Evolutionary conservation across 2,329 filamentous ascomycete genomes (phyloP), one percentile per base, ranked within the genome.

Genomic region (Sarocladium oryzae): DNA sequence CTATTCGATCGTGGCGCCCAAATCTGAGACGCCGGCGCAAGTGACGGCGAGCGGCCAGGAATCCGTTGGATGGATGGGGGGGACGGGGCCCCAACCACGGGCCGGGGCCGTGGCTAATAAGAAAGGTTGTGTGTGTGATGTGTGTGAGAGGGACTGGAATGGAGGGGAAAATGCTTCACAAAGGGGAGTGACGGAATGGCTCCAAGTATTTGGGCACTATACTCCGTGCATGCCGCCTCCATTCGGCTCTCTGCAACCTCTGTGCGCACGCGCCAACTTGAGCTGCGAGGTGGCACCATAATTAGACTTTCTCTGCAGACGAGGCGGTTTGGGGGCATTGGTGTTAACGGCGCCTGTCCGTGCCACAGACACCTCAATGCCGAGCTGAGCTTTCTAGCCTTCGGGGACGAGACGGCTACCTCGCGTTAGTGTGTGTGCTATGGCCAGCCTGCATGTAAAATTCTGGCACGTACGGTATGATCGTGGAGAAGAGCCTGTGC

Each of bases 1-100:
- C n/a, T 43, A 32, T 23, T 20, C 43, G 43, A 48, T 48, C 43
- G 43, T 48, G 43, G 28, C 28, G 43, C 21, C n/a, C n/a, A 33
- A 32, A 13, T 20, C 28, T 48, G 43, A 48, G 43, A 48, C 43
- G 28, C 43, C 26, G 43, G 43, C 43, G 28, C 28, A 26, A 32
- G 43, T 9, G 21, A 9, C 43, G 43, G 43, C 28, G 26, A 48
- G 43, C 43, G 43, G 26, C 43, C 26, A 32, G 28, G 4, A 6
- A n/a, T 43, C 43, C 43, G 43, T 21, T 32, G 28, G 26, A 33
- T 32, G 26, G 43, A 21, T 48, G 43, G 20, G 43, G 32, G 43
- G 43, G 28, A 32, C 43, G 7, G 43, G n/a, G 28, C 21, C 9
- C 43, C 43, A 48, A 48, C 16, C 26, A 48, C 43, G 43, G 43